Conservation (phyloP, 2,329 filamentous ascomycete genomes). For the Bipolaris zeicola region DNA sequence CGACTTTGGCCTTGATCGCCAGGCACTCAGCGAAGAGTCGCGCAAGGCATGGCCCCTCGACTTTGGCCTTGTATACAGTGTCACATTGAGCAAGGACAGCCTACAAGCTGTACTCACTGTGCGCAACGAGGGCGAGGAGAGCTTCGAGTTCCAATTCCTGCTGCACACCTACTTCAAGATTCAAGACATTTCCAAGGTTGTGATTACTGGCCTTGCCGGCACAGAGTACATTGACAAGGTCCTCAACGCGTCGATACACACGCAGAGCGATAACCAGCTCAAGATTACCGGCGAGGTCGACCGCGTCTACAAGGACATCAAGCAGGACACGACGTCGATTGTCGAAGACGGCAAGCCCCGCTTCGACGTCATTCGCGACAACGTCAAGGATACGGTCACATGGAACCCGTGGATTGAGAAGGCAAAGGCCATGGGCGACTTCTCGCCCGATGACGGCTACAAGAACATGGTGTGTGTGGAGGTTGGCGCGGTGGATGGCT, state of each 20-base stretch:
- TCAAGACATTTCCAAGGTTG: constrained; percentile 77
- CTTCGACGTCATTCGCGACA: constrained; percentile 80
- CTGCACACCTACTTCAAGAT: constrained; percentile 89
- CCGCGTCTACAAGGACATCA: constrained; percentile 76
- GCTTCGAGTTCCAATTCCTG: constrained; percentile 90
- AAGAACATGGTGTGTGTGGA: constrained; percentile 95
- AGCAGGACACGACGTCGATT: constrained; percentile 68
- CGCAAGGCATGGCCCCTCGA: constrained; percentile 80
- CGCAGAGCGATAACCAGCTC: constrained; percentile 68
- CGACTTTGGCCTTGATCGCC: constrained; percentile 86
- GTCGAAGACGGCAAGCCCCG: constrained; percentile 66
- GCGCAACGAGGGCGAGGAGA: constrained; percentile 79
- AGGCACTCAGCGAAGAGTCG: constrained; percentile 70
- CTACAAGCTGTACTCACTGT: constrained; percentile 84
- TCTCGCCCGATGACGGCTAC: constrained; percentile 86
- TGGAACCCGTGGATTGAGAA: constrained; percentile 98
- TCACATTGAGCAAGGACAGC: constrained; percentile 76
- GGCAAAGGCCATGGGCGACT: constrained; percentile 80
- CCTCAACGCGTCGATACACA: constrained; percentile 65
- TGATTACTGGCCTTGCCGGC: constrained; percentile 76
- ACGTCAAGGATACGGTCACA: constrained; percentile 84
- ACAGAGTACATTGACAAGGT: constrained; percentile 86
- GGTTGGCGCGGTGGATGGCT: constrained; percentile 80
- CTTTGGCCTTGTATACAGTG: constrained; percentile 91
- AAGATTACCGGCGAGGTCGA: constrained; percentile 81